Conservation (phyloP, 2,329 filamentous ascomycete genomes). For the Microcyclospora pomicola region DNA sequence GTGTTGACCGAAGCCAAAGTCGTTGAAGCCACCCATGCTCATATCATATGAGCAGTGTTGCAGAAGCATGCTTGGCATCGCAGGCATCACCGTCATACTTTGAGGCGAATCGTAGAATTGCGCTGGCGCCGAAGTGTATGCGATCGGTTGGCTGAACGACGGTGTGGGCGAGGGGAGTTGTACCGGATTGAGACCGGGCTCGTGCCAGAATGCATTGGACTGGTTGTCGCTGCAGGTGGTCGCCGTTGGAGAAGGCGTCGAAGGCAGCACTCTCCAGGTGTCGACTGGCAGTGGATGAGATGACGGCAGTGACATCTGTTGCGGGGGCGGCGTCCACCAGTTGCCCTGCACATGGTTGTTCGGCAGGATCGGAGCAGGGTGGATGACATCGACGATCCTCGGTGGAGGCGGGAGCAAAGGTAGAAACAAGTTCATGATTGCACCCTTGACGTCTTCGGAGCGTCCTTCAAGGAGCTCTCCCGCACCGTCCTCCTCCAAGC, state of each 20-base stretch:
- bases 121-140: constrained; percentile 42
- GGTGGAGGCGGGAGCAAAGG: constrained; percentile 78
- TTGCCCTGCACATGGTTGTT: constrained; percentile 53
- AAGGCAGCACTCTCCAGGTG: constrained; percentile 80
- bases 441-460: constrained; percentile 84
- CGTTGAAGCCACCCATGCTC: constrained; percentile 49
- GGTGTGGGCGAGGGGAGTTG: constrained; percentile 63
- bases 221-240: constrained; percentile 60
- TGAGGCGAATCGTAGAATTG: constrained; percentile 70
- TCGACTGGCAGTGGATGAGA: constrained; percentile 58
- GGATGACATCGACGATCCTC: constrained; percentile 76
- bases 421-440: constrained; percentile 70
- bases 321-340: constrained; percentile 68
- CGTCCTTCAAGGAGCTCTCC: constrained; percentile 85
- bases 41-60: constrained; percentile 65
- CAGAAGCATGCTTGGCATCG: constrained; percentile 74
- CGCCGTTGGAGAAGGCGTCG: constrained; percentile 59
- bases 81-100: constrained; percentile 60
- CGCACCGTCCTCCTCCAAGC: constrained; percentile 88
- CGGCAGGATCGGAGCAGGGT: constrained; percentile 70
- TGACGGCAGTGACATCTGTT: constrained; percentile 40
- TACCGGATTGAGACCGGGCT: constrained; percentile 59
- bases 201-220: constrained; percentile 62
- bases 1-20: constrained; percentile 78
- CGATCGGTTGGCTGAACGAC: constrained; percentile 65